Evolutionary conservation across 352 stramenopile genomes (phyloP).

Genomic region (Globisporangium recalcitrans): DNA sequence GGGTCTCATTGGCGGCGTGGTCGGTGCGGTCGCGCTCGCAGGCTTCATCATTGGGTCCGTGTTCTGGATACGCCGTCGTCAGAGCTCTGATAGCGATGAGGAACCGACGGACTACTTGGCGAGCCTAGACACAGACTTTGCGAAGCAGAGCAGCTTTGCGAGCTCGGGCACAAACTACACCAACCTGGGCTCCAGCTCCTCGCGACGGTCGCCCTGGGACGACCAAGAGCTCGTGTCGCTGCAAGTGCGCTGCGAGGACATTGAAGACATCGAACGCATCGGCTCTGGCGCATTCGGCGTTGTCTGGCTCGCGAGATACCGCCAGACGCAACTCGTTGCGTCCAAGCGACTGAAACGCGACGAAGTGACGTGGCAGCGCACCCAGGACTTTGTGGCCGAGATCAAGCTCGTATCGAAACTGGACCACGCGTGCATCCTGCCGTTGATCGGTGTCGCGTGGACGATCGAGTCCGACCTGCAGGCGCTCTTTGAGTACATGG

Average conservation of each 20-base stretch:
- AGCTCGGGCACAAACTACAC: constrained; percentile 3
- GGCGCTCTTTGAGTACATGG: constrained; percentile 67
- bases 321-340: constrained; percentile 29
- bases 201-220: constrained; percentile 35
- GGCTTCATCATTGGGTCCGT: constrained; percentile 2
- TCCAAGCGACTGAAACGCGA: constrained; percentile 49
- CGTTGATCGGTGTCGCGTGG: constrained; percentile 62
- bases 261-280: constrained; percentile 45
- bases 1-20: constrained; percentile 4
- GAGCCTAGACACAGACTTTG: not conserved
- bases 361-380: constrained; percentile 35
- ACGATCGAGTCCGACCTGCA: constrained; percentile 48
- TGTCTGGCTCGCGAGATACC: constrained; percentile 47
- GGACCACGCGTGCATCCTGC: constrained; percentile 59
- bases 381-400: constrained; percentile 50
- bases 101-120: constrained; percentile 5
- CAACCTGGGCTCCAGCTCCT: constrained; percentile 8
- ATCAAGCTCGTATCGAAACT: constrained; percentile 64
- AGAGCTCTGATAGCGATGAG: not conserved
- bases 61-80: constrained; percentile 9
- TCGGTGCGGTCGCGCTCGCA: not conserved
- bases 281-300: constrained; percentile 41
- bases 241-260: constrained; percentile 40
- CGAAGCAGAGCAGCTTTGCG: constrained; percentile 3
- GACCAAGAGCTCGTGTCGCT: constrained; percentile 47